Percentiles rank a stretch among this genome's conserved stretches.
phyloP scores from a whole-genome alignment of 257 asterid genomes.

The Paulownia fortunei region DNA sequence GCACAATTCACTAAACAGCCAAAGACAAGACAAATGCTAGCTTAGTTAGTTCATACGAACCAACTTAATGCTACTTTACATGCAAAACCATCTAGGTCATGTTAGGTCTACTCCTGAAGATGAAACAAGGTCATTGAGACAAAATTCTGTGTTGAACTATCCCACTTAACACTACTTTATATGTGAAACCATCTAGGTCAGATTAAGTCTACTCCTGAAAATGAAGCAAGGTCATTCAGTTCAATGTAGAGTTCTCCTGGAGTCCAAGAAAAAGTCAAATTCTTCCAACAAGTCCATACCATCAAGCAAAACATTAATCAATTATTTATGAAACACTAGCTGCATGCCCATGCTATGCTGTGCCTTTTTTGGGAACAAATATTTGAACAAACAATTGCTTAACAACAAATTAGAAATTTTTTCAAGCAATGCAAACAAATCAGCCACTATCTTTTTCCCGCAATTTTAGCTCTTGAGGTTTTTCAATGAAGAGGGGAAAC shows the following conservation, averaged over 20 bases:
- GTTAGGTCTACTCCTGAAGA: not conserved
- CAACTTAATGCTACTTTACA: conserved; percentile 1
- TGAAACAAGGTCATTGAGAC: no score
- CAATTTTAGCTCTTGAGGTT: not conserved
- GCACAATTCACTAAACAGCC: conserved; percentile 13
- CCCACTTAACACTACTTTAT: conserved; percentile 24
- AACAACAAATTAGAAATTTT: not conserved
- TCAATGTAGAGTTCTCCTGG: not conserved
- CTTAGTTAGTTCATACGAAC: not conserved
- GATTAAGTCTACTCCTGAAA: conserved; percentile 3
- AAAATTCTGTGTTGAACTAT: no score
- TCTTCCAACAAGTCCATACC: not conserved
- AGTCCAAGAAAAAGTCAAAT: not conserved
- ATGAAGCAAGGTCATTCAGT: not conserved
- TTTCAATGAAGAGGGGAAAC: not conserved
- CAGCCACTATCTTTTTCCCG: not conserved
- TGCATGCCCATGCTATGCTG: not conserved
- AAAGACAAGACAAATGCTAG: not conserved
- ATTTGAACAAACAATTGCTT: not conserved
- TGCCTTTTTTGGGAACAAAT: not conserved
- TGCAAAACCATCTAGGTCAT: not conserved
- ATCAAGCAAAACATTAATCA: not conserved
- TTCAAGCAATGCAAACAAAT: not conserved
- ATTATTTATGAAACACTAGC: not conserved
- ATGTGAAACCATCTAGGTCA: conserved; percentile 17